phyloP scores from a whole-genome alignment of 2,329 filamentous ascomycete genomes.

The Alternaria sp. region DNA sequence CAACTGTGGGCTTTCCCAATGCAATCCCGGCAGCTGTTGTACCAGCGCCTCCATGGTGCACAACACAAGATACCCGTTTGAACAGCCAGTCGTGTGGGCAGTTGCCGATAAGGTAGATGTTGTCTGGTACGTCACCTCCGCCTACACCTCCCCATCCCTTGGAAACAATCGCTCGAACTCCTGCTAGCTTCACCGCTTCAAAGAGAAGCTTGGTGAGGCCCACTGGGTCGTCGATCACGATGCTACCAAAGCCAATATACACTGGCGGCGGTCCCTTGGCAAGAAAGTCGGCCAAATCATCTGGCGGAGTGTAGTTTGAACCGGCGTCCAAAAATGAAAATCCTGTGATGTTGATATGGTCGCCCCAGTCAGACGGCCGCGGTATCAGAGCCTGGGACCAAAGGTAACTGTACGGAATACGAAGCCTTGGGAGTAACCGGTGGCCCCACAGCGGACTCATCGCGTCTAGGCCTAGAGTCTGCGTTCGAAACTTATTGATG shows the following conservation, averaged over 20 bases:
- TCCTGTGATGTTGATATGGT: slow-evolving; percentile 53
- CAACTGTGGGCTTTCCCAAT: slow-evolving; percentile 61
- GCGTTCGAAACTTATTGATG: slow-evolving; percentile 56
- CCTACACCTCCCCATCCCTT: slow-evolving; percentile 62
- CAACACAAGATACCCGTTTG: slow-evolving; percentile 62
- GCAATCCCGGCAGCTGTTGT: slow-evolving; percentile 65
- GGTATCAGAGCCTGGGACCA: slow-evolving; percentile 55
- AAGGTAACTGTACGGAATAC: slow-evolving; percentile 57
- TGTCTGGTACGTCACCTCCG: slow-evolving; percentile 41
- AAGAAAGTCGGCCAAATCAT: slow-evolving; percentile 57
- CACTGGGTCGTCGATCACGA: slow-evolving; percentile 63
- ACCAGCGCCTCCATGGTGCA: slow-evolving; percentile 69
- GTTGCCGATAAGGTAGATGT: slow-evolving; percentile 63
- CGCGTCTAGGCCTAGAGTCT: slow-evolving; percentile 54
- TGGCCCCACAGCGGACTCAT: slow-evolving; percentile 52
- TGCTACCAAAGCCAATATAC: slow-evolving; percentile 67
- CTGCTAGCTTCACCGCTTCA: slow-evolving; percentile 53
- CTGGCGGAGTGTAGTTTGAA: slow-evolving; percentile 53
- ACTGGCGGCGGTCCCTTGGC: slow-evolving; percentile 60
- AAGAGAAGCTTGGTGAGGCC: slow-evolving; percentile 58
- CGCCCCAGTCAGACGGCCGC: slow-evolving; percentile 33
- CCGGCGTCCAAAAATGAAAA: slow-evolving; percentile 56
- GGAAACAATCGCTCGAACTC: slow-evolving; percentile 61
- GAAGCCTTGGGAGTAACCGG: slow-evolving; percentile 49
- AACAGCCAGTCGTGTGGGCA: slow-evolving; percentile 67